phyloP scores from a whole-genome alignment of 2,329 filamentous ascomycete species.

The Fusarium nelsonii region DNA sequence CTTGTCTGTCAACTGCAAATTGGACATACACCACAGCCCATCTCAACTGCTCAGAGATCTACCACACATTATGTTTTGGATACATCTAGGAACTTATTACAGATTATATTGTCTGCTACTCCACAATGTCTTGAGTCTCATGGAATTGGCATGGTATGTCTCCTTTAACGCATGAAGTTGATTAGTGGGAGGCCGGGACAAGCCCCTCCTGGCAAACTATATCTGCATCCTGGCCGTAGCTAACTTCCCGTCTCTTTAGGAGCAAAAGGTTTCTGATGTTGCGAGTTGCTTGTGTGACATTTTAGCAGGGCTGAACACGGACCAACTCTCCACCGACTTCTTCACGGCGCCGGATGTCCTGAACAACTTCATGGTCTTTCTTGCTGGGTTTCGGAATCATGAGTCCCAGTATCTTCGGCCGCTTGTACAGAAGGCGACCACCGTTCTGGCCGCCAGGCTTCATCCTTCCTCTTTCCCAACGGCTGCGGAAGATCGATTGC shows the following conservation, averaged over 20 bases:
- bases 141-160: constrained; percentile 42
- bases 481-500: neutral
- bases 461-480: neutral
- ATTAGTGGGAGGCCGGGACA: neutral
- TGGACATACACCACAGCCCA: neutral
- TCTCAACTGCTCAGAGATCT: neutral
- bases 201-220: neutral
- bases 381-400: constrained; percentile 38
- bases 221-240: neutral
- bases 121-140: constrained; percentile 32
- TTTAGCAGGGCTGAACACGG: constrained; percentile 7
- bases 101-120: constrained; percentile 25
- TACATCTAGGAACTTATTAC: constrained; percentile 32
- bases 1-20: constrained; percentile 36
- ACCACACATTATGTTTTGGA: constrained; percentile 11
- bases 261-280: constrained; percentile 41
- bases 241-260: constrained; percentile 13
- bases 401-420: constrained; percentile 40
- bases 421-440: constrained; percentile 8
- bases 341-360: constrained; percentile 19
- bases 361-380: constrained; percentile 38
- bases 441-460: constrained; percentile 12
- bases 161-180: neutral
- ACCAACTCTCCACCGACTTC: constrained; percentile 5
- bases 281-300: constrained; percentile 42